Evolutionary conservation across 768 basidiomycete species (phyloP).

Genomic region (Cytidiella melzeri): DNA sequence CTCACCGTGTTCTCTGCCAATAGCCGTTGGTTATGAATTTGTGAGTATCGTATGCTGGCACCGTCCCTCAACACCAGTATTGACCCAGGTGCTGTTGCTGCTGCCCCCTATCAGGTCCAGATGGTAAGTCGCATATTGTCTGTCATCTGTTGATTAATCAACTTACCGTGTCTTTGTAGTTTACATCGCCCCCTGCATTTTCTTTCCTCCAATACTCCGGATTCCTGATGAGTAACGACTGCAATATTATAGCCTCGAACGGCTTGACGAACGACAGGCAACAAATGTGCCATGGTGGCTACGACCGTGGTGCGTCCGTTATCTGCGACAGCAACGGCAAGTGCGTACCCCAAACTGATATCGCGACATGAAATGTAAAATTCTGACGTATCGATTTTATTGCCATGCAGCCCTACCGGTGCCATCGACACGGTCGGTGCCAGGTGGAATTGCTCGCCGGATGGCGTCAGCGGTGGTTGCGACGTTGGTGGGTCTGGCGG

Average conservation of each 20-base stretch:
- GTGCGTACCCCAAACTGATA: not conserved
- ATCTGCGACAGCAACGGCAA: constrained; percentile 5
- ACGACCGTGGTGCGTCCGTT: constrained; percentile 2
- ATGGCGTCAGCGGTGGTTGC: too few species aligned
- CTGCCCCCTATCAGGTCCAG: not conserved
- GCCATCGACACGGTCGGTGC: not conserved
- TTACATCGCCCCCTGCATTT: not conserved
- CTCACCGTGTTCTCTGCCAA: not conserved
- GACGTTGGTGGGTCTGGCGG: too few species aligned
- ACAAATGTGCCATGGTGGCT: constrained; percentile 7
- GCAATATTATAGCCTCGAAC: constrained; percentile 2
- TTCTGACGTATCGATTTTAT: too few species aligned
- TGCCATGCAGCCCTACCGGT: not conserved
- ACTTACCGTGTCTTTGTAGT: not conserved
- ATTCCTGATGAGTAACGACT: constrained; percentile 7
- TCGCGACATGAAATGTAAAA: not conserved
- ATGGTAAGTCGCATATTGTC: constrained; percentile 1
- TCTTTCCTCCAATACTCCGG: constrained; percentile 5
- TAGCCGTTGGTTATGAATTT: constrained; percentile 1
- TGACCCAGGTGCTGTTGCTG: not conserved
- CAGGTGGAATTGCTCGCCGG: not conserved
- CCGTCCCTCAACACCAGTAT: not conserved
- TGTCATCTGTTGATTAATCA: not conserved
- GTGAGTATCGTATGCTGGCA: not conserved
- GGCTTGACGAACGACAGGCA: constrained; percentile 2